A percentile compares a stretch with the other conserved stretches of the same genome.
Conservation (phyloP, 495 filamentous ascomycete genomes). For the Lophium mytilinum region DNA sequence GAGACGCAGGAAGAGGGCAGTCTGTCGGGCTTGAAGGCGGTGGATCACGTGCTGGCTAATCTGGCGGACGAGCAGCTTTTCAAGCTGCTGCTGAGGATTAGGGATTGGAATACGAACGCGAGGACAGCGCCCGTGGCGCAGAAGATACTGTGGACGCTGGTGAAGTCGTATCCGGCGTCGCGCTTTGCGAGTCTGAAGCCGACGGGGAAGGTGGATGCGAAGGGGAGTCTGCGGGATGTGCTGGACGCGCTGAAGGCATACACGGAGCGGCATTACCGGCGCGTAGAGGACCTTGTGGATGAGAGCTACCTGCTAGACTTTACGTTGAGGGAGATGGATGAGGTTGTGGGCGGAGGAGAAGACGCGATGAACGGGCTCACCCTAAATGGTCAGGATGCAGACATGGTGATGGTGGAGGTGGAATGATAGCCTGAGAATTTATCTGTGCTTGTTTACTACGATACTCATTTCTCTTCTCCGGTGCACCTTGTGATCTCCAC, state of each 20-base stretch:
- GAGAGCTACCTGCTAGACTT: conserved; percentile 93
- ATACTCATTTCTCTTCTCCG: conserved; percentile 33
- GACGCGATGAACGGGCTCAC: conserved; percentile 5
- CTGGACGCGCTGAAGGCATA: conserved; percentile 76
- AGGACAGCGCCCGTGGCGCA: conserved; percentile 80
- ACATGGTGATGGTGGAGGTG: conserved; percentile 16
- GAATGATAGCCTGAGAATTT: neutral
- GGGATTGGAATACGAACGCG: conserved; percentile 97
- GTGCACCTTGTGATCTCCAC: conserved; percentile 64
- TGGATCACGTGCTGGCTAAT: conserved; percentile 74
- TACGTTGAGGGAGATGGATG: conserved; percentile 88
- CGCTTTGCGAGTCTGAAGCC: conserved; percentile 61
- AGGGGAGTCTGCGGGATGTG: conserved; percentile 66
- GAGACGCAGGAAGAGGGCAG: conserved; percentile 50
- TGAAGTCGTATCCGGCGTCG: conserved; percentile 66
- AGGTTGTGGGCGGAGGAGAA: conserved; percentile 39
- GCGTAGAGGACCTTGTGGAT: conserved; percentile 81
- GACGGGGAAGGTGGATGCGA: conserved; percentile 24
- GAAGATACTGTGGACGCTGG: conserved; percentile 69
- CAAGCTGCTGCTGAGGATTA: conserved; percentile 63
- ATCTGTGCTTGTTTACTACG: neutral
- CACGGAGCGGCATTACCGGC: conserved; percentile 82
- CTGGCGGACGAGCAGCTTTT: conserved; percentile 78
- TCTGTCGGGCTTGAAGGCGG: conserved; percentile 63
- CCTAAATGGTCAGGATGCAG: neutral